A percentile compares a stretch with the other conserved stretches of the same genome.
phyloP scores from a whole-genome alignment of 139 green algal genomes.

The Picochlorum sp. region DNA sequence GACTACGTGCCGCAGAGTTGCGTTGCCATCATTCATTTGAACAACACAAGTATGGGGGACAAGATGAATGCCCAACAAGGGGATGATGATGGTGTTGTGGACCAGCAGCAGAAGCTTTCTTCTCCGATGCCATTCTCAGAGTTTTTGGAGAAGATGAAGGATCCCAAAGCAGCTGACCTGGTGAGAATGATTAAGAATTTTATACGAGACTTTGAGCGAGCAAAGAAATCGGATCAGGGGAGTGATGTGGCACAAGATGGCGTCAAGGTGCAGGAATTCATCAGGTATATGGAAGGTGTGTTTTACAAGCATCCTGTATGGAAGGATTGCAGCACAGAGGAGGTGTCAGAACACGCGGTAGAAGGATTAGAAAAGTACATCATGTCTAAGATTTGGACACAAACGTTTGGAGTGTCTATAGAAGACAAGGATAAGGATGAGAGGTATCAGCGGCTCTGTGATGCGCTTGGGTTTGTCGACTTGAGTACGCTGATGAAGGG shows the following conservation, averaged over 20 bases:
- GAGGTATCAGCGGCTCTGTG: slow-evolving; percentile 42
- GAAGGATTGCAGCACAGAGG: slow-evolving; percentile 29
- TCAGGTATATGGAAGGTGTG: slow-evolving; percentile 57
- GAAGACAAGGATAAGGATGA: slow-evolving; percentile 73
- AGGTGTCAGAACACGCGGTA: slow-evolving; percentile 62
- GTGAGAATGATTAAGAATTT: slow-evolving; percentile 78
- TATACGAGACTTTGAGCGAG: slow-evolving; percentile 40
- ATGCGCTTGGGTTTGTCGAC: slow-evolving; percentile 59
- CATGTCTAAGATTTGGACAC: slow-evolving; percentile 86
- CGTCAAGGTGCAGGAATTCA: slow-evolving; percentile 60
- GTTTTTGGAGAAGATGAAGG: slow-evolving; percentile 76
- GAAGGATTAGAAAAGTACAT: slow-evolving; percentile 96
- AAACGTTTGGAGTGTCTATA: slow-evolving; percentile 53
- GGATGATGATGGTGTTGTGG: background rate
- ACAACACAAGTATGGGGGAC: too few species aligned
- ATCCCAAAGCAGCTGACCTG: slow-evolving; percentile 68
- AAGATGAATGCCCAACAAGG: too few species aligned
- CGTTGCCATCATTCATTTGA: too few species aligned
- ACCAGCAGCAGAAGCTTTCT: slow-evolving; percentile 1
- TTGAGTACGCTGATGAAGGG: slow-evolving; percentile 67
- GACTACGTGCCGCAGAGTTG: too few species aligned
- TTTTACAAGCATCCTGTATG: slow-evolving; percentile 81
- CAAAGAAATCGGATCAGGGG: background rate
- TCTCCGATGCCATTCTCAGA: slow-evolving; percentile 58
- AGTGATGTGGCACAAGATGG: slow-evolving; percentile 30